phyloP scores from a whole-genome alignment of 2,329 filamentous ascomycete genomes.

The Hymenoscyphus fructigenus region DNA sequence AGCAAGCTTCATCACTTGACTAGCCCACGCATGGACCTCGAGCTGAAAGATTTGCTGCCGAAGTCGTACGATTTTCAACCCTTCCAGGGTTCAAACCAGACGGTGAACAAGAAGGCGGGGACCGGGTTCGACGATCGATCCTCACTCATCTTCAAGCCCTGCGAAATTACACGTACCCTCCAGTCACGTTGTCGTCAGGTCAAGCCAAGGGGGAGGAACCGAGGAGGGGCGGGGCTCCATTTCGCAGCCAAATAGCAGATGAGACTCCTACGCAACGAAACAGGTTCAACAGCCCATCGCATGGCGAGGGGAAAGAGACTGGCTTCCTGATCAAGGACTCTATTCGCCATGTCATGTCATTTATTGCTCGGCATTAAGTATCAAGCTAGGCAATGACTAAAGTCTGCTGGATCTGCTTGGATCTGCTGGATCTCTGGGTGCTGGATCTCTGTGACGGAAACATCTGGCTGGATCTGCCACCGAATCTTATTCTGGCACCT shows the following conservation, averaged over 20 bases:
- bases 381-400: neutral
- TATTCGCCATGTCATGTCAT: neutral
- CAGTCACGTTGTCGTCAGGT: neutral
- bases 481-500: conserved; percentile 3
- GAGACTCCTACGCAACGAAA: conserved; percentile 1
- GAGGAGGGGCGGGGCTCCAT: neutral
- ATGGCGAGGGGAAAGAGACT: neutral
- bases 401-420: neutral
- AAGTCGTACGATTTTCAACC: conserved; percentile 1
- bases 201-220: neutral
- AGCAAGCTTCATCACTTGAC: neutral
- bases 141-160: conserved; percentile 3
- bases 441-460: conserved; percentile 3
- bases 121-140: conserved; percentile 4
- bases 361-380: neutral
- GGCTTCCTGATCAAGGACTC: neutral
- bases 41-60: conserved; percentile 2
- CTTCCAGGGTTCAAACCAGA: neutral
- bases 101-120: neutral
- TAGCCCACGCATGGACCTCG: neutral
- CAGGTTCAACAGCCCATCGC: neutral
- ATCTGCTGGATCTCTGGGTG: conserved; percentile 4
- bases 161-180: conserved; percentile 1
- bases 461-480: conserved; percentile 2
- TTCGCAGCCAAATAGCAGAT: neutral